Evolutionary conservation across 1,284 basidiomycete species (phyloP).

Genomic region (Irpex sp.): DNA sequence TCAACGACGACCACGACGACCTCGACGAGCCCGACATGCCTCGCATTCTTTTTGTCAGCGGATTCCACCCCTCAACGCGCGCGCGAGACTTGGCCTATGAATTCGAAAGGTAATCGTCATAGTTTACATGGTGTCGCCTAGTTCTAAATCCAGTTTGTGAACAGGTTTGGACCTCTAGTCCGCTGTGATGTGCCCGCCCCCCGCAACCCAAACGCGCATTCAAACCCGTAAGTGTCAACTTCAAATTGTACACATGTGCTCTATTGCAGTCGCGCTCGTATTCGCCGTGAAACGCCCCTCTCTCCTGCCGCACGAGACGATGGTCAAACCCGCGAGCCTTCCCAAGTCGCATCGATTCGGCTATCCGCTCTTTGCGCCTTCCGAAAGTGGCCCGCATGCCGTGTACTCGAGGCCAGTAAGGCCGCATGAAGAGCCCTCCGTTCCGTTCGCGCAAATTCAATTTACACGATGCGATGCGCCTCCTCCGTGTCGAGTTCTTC

Average conservation of each 20-base stretch:
- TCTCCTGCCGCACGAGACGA: constrained; percentile 9
- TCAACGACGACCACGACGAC: constrained; percentile 5
- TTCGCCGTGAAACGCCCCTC: constrained; percentile 21
- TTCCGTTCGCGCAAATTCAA: constrained; percentile 16
- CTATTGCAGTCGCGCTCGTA: constrained; percentile 28
- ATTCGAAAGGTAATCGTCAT: constrained; percentile 67
- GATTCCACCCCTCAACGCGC: constrained; percentile 75
- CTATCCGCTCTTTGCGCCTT: background rate
- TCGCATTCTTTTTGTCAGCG: constrained; percentile 84
- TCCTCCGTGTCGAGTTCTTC: constrained; percentile 16
- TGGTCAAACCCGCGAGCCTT: constrained; percentile 1
- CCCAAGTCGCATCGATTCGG: background rate
- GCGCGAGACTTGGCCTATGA: constrained; percentile 83
- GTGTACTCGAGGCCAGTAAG: constrained; percentile 8
- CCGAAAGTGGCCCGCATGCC: background rate
- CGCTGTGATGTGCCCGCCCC: constrained; percentile 90
- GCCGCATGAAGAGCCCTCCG: background rate
- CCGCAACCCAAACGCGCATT: constrained; percentile 63
- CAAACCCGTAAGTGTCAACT: constrained; percentile 70
- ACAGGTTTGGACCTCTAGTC: constrained; percentile 70
- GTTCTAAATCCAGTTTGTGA: constrained; percentile 4
- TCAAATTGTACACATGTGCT: constrained; percentile 17
- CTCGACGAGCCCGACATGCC: constrained; percentile 38
- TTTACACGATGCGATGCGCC: constrained; percentile 19
- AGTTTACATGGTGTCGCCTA: background rate